phyloP scores from a whole-genome alignment of 1,284 basidiomycete genomes.

The Malassezia restricta region DNA sequence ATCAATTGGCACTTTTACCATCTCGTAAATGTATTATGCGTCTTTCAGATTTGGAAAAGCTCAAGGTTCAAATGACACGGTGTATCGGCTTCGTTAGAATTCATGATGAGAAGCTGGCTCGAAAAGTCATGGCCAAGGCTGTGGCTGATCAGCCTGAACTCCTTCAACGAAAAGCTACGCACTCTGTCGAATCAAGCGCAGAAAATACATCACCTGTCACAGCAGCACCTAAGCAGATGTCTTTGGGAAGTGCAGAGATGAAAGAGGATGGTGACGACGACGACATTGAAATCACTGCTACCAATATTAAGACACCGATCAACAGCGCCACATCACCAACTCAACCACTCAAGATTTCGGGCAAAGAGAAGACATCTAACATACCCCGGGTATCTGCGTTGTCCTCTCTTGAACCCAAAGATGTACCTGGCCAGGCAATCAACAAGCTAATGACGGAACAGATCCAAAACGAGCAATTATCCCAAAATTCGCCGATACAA shows the following conservation, averaged over 20 bases:
- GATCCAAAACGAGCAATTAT: neutral
- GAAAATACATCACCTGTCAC: neutral
- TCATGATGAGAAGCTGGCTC: constrained; percentile 33
- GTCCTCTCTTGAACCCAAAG: neutral
- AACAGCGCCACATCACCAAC: neutral
- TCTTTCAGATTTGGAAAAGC: constrained; percentile 35
- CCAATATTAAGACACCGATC: neutral
- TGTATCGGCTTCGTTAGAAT: constrained; percentile 41
- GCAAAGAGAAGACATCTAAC: neutral
- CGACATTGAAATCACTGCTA: neutral
- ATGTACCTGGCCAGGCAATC: neutral
- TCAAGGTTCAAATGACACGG: constrained; percentile 42
- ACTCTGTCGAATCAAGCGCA: neutral
- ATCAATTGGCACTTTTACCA: constrained; percentile 33
- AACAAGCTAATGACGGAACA: neutral
- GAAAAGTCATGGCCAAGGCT: constrained; percentile 21
- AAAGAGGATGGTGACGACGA: neutral
- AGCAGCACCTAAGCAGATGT: neutral
- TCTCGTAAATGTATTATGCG: constrained; percentile 34
- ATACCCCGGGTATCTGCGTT: neutral
- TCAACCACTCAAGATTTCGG: neutral
- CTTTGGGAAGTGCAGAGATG: neutral
- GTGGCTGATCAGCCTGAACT: neutral
- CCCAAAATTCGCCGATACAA: constrained; percentile 1
- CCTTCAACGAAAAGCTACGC: neutral